Base-by-base conservation (phyloP, 2,329 filamentous ascomycete species). In the Ophiosphaerella korrae region DNA sequence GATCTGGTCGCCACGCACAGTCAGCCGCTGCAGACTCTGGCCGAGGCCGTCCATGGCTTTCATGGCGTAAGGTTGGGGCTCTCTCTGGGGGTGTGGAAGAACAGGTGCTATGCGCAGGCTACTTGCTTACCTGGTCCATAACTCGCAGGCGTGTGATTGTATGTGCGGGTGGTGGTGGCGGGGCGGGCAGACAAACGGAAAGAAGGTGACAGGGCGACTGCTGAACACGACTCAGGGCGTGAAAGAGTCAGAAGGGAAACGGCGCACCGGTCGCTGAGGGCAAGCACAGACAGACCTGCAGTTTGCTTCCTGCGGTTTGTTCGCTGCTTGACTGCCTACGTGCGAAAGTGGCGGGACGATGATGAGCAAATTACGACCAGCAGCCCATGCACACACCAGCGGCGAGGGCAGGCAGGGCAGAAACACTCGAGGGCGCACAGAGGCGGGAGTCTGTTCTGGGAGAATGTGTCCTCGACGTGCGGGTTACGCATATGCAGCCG, bases 1-100 rank as follows among this genome's bases (percentile, higher is more conserved):
- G 66, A 84, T 76, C 83, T 85, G 70, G 16, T 34, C n/a, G 18
- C 31, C 11, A 12, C 23, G 34, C 16, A 35, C 31, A 23, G 46
- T 61, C 41, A 61, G 55, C 39, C 14, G 12, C n/a, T 18, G 7
- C 2, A 41, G n/a, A 54, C 57, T 41, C 55, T 52, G 35, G 39
- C 26, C 26, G 43, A 53, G 46, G 38, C n/a, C n/a, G 37, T 42
- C 45, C 37, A 45, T 42, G 34, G n/a, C n/a, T 41, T 32, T 13
- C 29, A 16, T 33, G 36, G 16, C n/a, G 47, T 21, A 18, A n/a
- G 29, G 23, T 5, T 38, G n/a, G 23, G 12, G 50, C 32, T 13
- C 14, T 38, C 13, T 38, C n/a, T 12, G 47, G 14, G 44, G 35
- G 32, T 33, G 1, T 35, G 31, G 23, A 21, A 39, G 42, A 21